Conservation (phyloP, 148 eudicot species). For the Agrostemma githago region DNA sequence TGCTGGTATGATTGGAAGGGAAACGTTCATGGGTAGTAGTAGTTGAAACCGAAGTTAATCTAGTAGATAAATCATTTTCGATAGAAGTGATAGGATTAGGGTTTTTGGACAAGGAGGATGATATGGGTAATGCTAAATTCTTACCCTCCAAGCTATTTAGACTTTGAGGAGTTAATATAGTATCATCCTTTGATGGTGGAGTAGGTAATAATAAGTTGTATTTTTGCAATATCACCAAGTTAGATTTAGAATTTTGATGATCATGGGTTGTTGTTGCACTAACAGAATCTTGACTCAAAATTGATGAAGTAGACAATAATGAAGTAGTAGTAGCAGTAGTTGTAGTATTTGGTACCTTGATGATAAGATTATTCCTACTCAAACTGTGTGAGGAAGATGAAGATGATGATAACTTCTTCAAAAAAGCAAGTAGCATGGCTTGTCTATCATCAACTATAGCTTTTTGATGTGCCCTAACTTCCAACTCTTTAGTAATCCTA, state of each 20-base stretch:
- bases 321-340: neutral
- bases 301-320: slow-evolving; percentile 19
- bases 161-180: slow-evolving; percentile 10
- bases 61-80: neutral
- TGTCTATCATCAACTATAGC: slow-evolving; percentile 61
- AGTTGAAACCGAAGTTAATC: neutral
- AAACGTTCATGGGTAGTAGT: slow-evolving; percentile 2
- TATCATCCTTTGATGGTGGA: slow-evolving; percentile 21
- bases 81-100: slow-evolving; percentile 26
- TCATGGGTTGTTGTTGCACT: slow-evolving; percentile 22
- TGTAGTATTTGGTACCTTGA: slow-evolving; percentile 29
- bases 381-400: neutral
- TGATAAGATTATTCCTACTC: slow-evolving; percentile 17
- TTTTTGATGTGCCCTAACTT: slow-evolving; percentile 57
- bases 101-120: slow-evolving; percentile 31
- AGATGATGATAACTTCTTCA: slow-evolving; percentile 45
- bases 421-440: slow-evolving; percentile 49
- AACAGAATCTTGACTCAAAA: slow-evolving; percentile 29
- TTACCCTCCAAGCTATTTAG: slow-evolving; percentile 16
- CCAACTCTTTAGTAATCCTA: slow-evolving; percentile 50
- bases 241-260: slow-evolving; percentile 23
- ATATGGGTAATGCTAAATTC: slow-evolving; percentile 9
- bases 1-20: slow-evolving; percentile 23
- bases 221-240: slow-evolving; percentile 8
- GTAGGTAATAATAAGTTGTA: slow-evolving; percentile 6